Percentiles rank a stretch among this genome's conserved stretches.
phyloP scores from a whole-genome alignment of 179 eudicot genomes.

The Patellifolia procumbens region DNA sequence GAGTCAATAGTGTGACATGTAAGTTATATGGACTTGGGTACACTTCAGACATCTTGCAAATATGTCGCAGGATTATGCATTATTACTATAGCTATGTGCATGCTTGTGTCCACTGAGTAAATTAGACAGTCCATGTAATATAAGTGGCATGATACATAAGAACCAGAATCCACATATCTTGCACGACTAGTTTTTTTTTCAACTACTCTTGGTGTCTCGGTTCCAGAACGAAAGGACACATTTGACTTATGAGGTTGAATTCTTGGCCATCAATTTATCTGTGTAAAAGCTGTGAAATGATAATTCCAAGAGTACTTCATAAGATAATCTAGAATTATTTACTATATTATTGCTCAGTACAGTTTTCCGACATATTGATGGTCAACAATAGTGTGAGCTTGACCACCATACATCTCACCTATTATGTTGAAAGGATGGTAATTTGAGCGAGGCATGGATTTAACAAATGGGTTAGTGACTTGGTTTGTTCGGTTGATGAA shows the following conservation, averaged over 20 bases:
- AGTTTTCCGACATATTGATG: not conserved
- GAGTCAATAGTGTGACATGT: not conserved
- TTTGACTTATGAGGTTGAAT: not conserved
- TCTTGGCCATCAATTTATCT: not conserved
- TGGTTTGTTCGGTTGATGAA: not conserved
- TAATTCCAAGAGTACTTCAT: too few species aligned
- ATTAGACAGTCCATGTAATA: too few species aligned
- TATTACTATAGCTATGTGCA: too few species aligned
- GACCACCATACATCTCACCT: not conserved
- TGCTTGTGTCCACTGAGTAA: too few species aligned
- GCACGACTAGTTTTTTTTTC: too few species aligned
- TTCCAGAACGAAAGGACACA: not conserved
- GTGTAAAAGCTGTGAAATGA: not conserved
- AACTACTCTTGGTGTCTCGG: too few species aligned
- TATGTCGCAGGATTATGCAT: too few species aligned
- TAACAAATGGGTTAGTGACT: not conserved
- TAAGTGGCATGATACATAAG: too few species aligned
- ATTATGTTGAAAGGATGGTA: not conserved
- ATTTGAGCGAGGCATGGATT: not conserved
- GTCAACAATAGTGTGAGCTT: not conserved
- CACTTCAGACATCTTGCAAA: too few species aligned
- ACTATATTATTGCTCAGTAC: not conserved
- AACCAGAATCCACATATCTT: too few species aligned
- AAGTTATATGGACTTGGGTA: not conserved
- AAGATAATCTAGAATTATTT: too few species aligned